Evolutionary conservation across 164 flowering plant species (phyloP), one percentile per base, ranked within the genome.

Genomic region (Brasenia schreberi): DNA sequence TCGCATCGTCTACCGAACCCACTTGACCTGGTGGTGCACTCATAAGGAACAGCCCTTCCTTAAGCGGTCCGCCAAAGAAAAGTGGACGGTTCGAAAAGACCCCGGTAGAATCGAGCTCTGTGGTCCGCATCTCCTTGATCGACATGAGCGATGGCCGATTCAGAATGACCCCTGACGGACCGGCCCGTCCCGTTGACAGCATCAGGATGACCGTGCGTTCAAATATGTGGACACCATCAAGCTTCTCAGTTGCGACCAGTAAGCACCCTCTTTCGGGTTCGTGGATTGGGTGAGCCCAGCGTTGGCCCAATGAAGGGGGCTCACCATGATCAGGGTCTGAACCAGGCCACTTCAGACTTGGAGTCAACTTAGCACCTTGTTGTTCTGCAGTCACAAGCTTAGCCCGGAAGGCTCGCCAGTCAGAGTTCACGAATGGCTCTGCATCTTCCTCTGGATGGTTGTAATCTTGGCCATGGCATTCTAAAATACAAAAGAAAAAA

Each of bases 111-210:
- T 87, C 93, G 4, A 84, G 67, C 19, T 64, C 83, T 39, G 86
- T 75, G 17, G 91, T 82, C 64, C 73, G 67, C 60, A 80, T 82
- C 64, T 91, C 97, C 82, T 89, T 91, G 76, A 92, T 92, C 4
- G 98, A 92, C 96, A 94, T 90, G 0, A 91, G 77, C 0, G 96
- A 91, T 0, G 97, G 97, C 39, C 96, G 78, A 73, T 94, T 91
- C 58, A 94, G 88, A n/a, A 94, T 91, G 68, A 94, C 73, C 11
- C 99, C 99, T 0, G 79, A 80, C 6, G 96, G 92, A 19, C 97
- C 96, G n/a, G 84, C 62, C 0, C 87, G 90, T 9, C 89, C 93
- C 0, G 77, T 79, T 0, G 90, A 81, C 11, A 94, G 56, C 42
- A 91, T 71, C 5, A 95, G 89, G 67, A 92, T 72, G 53, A 88